Evolutionary conservation across 371 early-diverging fungal genomes (phyloP), one percentile per base, ranked within the genome.

Genomic region (Rhizopus microsporus): DNA sequence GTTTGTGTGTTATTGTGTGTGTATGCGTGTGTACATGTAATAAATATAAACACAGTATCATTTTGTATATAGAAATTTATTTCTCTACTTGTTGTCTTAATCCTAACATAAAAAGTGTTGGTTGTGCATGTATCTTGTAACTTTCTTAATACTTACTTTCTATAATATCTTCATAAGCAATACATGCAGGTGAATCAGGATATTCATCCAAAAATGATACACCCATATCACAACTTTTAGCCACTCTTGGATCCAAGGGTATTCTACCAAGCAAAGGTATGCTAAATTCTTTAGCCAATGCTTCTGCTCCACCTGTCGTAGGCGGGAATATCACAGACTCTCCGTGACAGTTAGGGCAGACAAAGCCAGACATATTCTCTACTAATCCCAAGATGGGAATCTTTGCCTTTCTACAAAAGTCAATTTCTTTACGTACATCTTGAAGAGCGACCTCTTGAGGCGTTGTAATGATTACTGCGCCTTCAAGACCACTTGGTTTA

Each of bases 311-410:
- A 8, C 99, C 99, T 3, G 94, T 92, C 1, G 91, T 92, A 0
- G 96, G 88, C 8, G 92, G 86, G 69, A 98, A 98, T 52, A 98
- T 95, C 13, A 74, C 67, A 16, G 91, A 89, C 72, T 89, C 87
- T 48, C 83, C 86, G 59, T 86, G 72, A 70, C 99, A 99, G 37
- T 80, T 82, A 5, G 98, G 96, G 65, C 99, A 99, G 7, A 94
- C 91, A 71, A 97, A 96, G 2, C 95, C 96, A 54, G 89, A 83
- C 99, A 99, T 99, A 73, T 99, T 99, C 75, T 99, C 99, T 15
- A 99, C 94, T 0, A 99, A 77, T 7, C 99, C 99, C 23, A 99
- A 54, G 53, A 99, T 88, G 3, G 87, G 87, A 29, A 99, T 86
- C 39, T 87, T 83, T 51, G 94, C 95, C 61, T 94, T 96, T 56